Conservation (phyloP, 768 basidiomycete genomes). For the Kwoniella shandongensis region DNA sequence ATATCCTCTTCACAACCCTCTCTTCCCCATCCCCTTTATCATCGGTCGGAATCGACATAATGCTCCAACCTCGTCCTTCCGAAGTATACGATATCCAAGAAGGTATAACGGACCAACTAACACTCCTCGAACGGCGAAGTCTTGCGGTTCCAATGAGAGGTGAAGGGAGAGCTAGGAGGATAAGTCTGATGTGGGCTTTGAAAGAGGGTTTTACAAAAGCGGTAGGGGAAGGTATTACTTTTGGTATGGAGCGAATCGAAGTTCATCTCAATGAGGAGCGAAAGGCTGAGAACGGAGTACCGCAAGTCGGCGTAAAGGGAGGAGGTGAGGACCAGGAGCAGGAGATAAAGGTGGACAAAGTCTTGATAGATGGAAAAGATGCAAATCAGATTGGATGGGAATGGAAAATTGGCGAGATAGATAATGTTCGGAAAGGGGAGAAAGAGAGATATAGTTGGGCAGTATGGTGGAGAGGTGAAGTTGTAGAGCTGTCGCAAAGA, state of each 20-base stretch:
- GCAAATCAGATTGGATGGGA: constrained; percentile 17
- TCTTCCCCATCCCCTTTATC: constrained; percentile 2
- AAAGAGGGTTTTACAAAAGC: constrained; percentile 47
- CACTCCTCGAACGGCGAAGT: constrained; percentile 17
- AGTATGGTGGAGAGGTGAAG: constrained; percentile 27
- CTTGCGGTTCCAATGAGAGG: constrained; percentile 10
- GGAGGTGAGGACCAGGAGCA: too few relatives aligned
- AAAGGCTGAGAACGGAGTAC: too few relatives aligned
- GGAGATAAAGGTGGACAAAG: constrained; percentile 9
- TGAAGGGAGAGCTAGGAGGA: constrained; percentile 13
- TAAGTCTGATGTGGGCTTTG: constrained; percentile 37
- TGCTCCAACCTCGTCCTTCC: constrained; percentile 18
- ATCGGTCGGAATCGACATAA: constrained; percentile 39
- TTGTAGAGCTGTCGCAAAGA: neutral
- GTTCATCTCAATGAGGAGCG: constrained; percentile 16
- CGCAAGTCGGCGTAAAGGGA: too few relatives aligned
- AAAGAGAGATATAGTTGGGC: constrained; percentile 21
- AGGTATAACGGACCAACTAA: constrained; percentile 28
- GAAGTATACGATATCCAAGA: constrained; percentile 28
- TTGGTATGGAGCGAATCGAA: constrained; percentile 36
- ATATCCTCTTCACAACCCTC: constrained; percentile 20
- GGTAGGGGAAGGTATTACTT: constrained; percentile 38
- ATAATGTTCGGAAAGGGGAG: neutral
- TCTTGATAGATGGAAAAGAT: constrained; percentile 27
- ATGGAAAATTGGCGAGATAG: constrained; percentile 13